Percentiles rank a stretch among this genome's conserved stretches.
phyloP scores from a whole-genome alignment of 805 yeast genomes.

The Sungouiella thailandica region DNA sequence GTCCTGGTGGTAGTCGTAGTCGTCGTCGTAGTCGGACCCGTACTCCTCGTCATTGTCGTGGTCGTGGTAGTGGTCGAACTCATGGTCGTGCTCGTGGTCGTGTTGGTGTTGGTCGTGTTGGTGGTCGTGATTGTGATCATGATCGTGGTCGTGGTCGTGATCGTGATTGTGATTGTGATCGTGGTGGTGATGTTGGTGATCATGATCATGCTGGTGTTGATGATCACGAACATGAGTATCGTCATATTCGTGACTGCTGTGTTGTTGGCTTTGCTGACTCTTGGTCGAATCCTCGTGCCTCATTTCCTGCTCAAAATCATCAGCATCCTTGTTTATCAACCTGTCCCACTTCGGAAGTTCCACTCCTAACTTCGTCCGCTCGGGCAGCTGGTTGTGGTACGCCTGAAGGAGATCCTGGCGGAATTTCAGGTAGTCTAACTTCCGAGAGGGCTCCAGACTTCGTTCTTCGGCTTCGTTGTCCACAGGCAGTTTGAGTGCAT shows the following conservation, averaged over 20 bases:
- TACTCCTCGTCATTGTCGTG: constrained; percentile 24
- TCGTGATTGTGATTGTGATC: constrained; percentile 12
- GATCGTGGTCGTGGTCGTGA: constrained; percentile 4
- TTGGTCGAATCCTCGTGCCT: too few species aligned
- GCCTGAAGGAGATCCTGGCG: too few species aligned
- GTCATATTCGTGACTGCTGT: constrained; percentile 20
- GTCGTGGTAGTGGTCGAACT: constrained; percentile 36
- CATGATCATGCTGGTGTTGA: too few species aligned
- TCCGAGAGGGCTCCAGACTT: too few species aligned
- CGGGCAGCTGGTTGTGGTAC: too few species aligned
- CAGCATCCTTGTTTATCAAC: too few species aligned
- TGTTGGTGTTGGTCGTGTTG: constrained; percentile 8
- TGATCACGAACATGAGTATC: constrained; percentile 28
- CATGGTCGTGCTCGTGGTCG: constrained; percentile 27
- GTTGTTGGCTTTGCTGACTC: not conserved
- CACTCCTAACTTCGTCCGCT: too few species aligned
- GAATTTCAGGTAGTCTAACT: too few species aligned
- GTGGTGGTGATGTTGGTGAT: constrained; percentile 7
- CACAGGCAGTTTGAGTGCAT: constrained; percentile 9
- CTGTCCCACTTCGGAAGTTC: too few species aligned
- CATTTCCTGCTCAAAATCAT: too few species aligned
- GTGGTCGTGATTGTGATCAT: constrained; percentile 10
- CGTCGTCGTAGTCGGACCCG: constrained; percentile 39
- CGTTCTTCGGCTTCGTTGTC: constrained; percentile 1
- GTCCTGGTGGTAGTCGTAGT: constrained; percentile 2